A percentile compares a stretch with the other conserved stretches of the same genome.
phyloP scores from a whole-genome alignment of 441 rosid species.

The Bruguiera hainesii region DNA sequence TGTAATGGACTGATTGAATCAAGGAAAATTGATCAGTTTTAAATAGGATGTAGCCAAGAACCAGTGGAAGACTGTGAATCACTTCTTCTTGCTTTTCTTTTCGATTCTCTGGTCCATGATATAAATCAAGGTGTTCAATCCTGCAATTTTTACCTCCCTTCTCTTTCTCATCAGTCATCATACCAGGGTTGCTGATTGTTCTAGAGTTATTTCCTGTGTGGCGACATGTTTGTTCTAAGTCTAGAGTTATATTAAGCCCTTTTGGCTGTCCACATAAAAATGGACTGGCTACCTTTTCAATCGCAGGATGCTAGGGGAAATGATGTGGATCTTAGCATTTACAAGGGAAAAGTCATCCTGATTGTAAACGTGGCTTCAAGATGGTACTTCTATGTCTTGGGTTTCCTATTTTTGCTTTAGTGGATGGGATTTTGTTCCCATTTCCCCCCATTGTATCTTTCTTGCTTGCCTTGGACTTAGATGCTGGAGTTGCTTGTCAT shows the following conservation, averaged over 20 bases:
- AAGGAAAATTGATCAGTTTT: no score
- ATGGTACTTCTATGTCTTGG: slow-evolving; percentile 38
- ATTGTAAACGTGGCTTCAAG: slow-evolving; percentile 90
- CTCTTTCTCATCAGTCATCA: no score
- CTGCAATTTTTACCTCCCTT: no score
- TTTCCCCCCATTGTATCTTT: neutral
- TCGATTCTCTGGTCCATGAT: neutral
- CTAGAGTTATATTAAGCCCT: neutral
- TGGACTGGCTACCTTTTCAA: neutral
- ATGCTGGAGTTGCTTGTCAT: neutral
- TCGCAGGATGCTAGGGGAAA: slow-evolving; percentile 68
- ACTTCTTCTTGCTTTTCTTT: neutral
- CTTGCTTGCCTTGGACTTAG: neutral
- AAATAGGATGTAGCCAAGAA: no score
- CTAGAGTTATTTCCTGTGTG: no score
- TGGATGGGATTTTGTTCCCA: neutral
- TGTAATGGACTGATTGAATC: neutral
- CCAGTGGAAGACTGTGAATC: no score
- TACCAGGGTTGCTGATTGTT: no score
- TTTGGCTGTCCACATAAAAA: neutral
- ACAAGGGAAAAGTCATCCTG: slow-evolving; percentile 70
- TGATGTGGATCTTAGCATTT: slow-evolving; percentile 50
- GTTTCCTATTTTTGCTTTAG: neutral
- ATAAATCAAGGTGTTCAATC: no score
- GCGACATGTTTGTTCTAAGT: no score